Base-by-base conservation (phyloP, 179 eudicot species). In the Spergularia azorica region DNA sequence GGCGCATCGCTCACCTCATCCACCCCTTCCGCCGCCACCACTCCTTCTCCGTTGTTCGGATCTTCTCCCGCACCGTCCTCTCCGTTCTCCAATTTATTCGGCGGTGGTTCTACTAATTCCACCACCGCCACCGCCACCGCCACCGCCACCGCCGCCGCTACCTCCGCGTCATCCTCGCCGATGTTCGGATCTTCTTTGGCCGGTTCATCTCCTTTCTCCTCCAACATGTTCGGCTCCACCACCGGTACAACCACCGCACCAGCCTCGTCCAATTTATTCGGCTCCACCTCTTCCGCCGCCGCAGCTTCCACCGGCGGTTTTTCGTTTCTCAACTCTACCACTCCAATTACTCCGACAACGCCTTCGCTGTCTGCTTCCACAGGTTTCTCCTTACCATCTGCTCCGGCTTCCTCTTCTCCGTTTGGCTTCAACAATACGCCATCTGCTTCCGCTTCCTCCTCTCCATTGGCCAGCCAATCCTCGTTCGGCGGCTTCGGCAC, bases 21-120 rank as follows among this genome's bases (percentile, higher is more conserved):
- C 72, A 46, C 55, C 64, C 26, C 65, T 65, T 18, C 77, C 59
- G 13, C 75, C 54, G 48, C 71, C 36, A 7, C 81, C n/a, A 16
- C 83, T 1, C 39, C 58, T n/a, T n/a, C n/a, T n/a, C 51, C 77
- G 1, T 10, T 83, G 39, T 83, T 84, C 58, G 87, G 77, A 54
- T 56, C 88, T 13, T 51, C 84, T 17, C 43, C 67, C 51, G 2
- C 81, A 1, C 20, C 74, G 10, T 1, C 83, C 12, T 57, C 84
- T 0, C 12, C 70, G 26, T 7, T 70, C 16, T 50, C 71, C 71
- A 67, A 48, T 20, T 18, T 20, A 48, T 48, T 50, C 71, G 32
- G 36, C 71, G 4, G 38, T 16, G 1, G 57, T 13, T 6, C 71
- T 0, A 2, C 86, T 1, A 39, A 56, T n/a, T 36, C 84, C 14